Base-by-base conservation (phyloP, 2,329 filamentous ascomycete genomes). In the Penicillium sp. region DNA sequence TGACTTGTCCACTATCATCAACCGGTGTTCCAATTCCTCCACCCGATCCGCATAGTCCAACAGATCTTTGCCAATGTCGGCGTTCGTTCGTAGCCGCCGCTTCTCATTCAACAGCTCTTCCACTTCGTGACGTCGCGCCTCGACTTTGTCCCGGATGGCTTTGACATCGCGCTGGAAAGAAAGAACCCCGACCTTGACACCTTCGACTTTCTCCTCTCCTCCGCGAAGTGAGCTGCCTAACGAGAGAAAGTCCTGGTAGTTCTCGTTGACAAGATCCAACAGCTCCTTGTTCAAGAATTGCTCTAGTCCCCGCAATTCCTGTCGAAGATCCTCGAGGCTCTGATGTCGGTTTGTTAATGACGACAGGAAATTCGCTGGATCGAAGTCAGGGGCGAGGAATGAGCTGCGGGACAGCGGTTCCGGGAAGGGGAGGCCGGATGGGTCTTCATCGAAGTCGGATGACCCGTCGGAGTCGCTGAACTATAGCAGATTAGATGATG, bases 251-350 rank as follows among this genome's bases (percentile, higher is more conserved):
- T 93, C 89, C 46, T 91, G 88, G 71, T 99, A 97, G 74, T 99
- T 96, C 49, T 88, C 84, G 69, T 99, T 99, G 62, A 99, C 94
- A 8, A 99, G 84, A 75, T 97, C 93, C 18, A 99, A 81, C 3
- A 99, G 81, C 76, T 99, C 94, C 59, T 88, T 85, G 66, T 87
- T 89, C 58, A 99, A 86, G 21, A 87, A 82, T 63, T 89, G 84
- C 63, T 87, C 90, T 50, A 95, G 83, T 55, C 91, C 85, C 42
- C 92, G 87, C 16, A 99, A 80, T 68, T 99, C 95, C 6, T 87
- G 78, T 35, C 93, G 90, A 32, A 99, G 80, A 72, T 99, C 94
- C 70, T 96, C 92, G 46, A 99, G 89, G 0, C 93, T 97, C 73
- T 99, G 94, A 72, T 99, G 94, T 1, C 94, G 88, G 69, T 94